These are phyloP conservation scores for Nemania sp. DNA, from an alignment of 2,329 filamentous ascomycete species.

Conservation along the genomic window DNA sequence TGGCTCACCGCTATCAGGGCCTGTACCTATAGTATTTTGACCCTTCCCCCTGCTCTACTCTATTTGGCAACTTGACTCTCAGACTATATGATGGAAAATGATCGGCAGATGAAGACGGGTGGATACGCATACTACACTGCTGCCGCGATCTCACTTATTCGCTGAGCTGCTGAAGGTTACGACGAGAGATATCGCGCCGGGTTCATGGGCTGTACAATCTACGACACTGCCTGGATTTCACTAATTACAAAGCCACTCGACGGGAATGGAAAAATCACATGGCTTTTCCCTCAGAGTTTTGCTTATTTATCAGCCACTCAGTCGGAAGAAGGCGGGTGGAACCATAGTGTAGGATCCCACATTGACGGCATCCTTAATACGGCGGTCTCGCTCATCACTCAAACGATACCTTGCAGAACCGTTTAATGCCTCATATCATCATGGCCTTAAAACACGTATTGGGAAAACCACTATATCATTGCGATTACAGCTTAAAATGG, in stretches of 20 bases:
- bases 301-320: neutral
- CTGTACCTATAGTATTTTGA: no score
- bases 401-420: neutral
- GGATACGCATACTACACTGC: neutral
- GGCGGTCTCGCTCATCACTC: neutral
- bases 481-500: neutral
- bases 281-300: slow-evolving; percentile 4
- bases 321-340: neutral
- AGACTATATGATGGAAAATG: neutral
- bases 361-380: neutral
- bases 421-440: neutral
- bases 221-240: neutral
- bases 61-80: no score
- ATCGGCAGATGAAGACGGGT: neutral
- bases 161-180: neutral
- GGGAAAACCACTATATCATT: neutral
- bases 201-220: neutral
- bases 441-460: neutral
- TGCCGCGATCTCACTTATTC: neutral
- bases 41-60: no score
- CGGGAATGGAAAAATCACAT: neutral
- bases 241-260: neutral
- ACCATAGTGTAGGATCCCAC: neutral
- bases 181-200: neutral
- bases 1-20: no score